A percentile compares a stretch with the other conserved stretches of the same genome.
Conservation (phyloP, 805 yeast species). For the Candida nemodendra region DNA sequence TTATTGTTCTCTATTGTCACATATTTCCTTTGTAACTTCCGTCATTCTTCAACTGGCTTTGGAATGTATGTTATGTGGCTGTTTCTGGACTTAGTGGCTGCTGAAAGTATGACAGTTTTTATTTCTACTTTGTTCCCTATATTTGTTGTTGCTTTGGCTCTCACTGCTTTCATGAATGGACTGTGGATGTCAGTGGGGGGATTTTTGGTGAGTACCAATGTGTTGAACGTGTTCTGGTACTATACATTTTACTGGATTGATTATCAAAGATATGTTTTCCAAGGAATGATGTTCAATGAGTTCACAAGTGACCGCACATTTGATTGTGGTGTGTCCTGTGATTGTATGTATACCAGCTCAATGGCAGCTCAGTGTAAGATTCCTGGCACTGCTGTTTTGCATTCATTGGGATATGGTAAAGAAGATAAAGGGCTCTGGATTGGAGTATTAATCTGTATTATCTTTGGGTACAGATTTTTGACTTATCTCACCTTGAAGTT, state of each 20-base stretch:
- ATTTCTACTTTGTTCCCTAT: constrained; percentile 35
- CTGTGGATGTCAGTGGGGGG: constrained; percentile 46
- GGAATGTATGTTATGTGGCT: constrained; percentile 38
- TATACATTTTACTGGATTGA: constrained; percentile 41
- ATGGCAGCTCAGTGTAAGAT: constrained; percentile 33
- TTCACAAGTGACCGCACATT: constrained; percentile 27
- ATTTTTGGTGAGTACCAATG: constrained; percentile 35
- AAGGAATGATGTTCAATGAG: constrained; percentile 44
- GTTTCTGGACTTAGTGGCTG: constrained; percentile 39
- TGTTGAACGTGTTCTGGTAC: constrained; percentile 39
- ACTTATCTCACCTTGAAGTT: constrained; percentile 28
- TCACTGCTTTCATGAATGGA: constrained; percentile 41
- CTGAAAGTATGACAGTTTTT: constrained; percentile 40
- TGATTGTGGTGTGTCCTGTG: constrained; percentile 34
- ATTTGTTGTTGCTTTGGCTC: constrained; percentile 39
- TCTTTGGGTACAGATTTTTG: constrained; percentile 29
- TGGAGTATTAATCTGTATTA: constrained; percentile 35
- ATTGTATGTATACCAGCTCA: constrained; percentile 34
- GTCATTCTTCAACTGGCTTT: constrained; percentile 31
- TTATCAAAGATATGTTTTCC: constrained; percentile 42
- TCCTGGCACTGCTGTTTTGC: constrained; percentile 35
- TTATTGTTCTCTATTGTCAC: constrained; percentile 34
- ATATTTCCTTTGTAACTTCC: constrained; percentile 36
- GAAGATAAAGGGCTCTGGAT: constrained; percentile 35
- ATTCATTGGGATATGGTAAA: constrained; percentile 31